These are phyloP conservation scores for Phoma herbarum DNA, from an alignment of 2,329 filamentous ascomycete genomes.

Conservation along the genomic window DNA sequence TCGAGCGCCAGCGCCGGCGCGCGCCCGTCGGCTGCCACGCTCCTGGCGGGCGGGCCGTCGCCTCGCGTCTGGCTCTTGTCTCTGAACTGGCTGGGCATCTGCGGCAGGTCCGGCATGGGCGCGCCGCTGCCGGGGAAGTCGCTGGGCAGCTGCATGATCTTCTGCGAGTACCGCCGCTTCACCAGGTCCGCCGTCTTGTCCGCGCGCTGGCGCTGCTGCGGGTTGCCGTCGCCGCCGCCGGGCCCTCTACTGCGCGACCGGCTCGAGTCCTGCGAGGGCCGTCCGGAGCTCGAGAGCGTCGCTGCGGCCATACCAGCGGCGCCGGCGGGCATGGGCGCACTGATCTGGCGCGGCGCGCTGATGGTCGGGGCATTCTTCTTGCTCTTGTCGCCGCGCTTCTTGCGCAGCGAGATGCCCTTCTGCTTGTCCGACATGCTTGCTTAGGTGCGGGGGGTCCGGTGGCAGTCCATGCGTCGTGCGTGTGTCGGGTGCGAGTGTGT, in stretches of 20 bases:
- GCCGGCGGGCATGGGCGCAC: slow-evolving; percentile 49
- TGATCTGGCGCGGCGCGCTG: slow-evolving; percentile 66
- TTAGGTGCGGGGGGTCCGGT: background rate
- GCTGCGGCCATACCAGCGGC: slow-evolving; percentile 31
- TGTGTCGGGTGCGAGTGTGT: too few relatives aligned
- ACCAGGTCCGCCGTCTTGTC: slow-evolving; percentile 79
- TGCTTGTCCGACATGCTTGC: slow-evolving; percentile 60
- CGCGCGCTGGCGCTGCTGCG: slow-evolving; percentile 55
- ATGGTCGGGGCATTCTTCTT: slow-evolving; percentile 62
- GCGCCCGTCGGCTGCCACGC: too few relatives aligned
- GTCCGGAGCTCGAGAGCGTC: slow-evolving; percentile 47
- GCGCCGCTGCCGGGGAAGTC: slow-evolving; percentile 72
- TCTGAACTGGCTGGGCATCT: slow-evolving; percentile 68
- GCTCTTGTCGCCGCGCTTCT: slow-evolving; percentile 64
- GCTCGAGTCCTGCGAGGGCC: slow-evolving; percentile 50
- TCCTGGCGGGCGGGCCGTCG: slow-evolving; percentile 58
- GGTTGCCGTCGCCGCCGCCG: slow-evolving; percentile 9
- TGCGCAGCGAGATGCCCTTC: slow-evolving; percentile 69
- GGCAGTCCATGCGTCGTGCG: background rate
- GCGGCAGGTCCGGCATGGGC: slow-evolving; percentile 70
- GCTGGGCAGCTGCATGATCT: slow-evolving; percentile 80
- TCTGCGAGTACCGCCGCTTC: slow-evolving; percentile 91
- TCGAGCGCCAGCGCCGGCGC: slow-evolving; percentile 74
- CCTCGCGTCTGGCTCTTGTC: slow-evolving; percentile 52
- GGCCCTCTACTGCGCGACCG: slow-evolving; percentile 42